Percentiles rank a stretch among this genome's conserved stretches.
Conservation (phyloP, 106 monocot genomes). For the Dendrobium huoshanense region DNA sequence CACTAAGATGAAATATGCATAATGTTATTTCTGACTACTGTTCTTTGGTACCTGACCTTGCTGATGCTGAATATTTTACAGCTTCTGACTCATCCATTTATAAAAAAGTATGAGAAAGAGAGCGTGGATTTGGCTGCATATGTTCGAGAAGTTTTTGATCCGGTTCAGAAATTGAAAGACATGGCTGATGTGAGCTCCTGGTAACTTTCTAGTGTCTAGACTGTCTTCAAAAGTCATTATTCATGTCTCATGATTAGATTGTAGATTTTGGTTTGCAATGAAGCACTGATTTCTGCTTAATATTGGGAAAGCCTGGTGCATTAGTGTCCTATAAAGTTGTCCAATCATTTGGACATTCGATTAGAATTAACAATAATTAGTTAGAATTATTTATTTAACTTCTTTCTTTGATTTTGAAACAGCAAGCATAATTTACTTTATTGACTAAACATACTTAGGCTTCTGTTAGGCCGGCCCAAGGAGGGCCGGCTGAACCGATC, state of each 20-base stretch:
- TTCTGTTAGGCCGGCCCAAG: too few species aligned
- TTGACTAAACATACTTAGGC: neutral
- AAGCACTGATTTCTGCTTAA: neutral
- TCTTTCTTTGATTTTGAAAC: neutral
- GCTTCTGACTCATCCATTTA: constrained; percentile 90
- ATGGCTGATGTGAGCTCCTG: constrained; percentile 80
- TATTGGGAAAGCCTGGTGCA: neutral
- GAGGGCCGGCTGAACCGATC: too few species aligned
- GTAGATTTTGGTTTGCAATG: neutral
- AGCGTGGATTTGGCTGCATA: constrained; percentile 64
- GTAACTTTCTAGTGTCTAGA: neutral
- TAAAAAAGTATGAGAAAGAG: constrained; percentile 63
- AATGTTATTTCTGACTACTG: neutral
- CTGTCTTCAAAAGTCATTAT: neutral
- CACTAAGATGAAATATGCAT: neutral
- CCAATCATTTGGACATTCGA: neutral
- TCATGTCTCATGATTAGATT: neutral
- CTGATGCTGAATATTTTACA: constrained; percentile 34
- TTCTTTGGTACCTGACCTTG: neutral
- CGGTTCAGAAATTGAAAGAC: constrained; percentile 69
- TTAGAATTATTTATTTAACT: neutral
- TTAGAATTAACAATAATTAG: neutral
- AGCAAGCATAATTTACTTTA: neutral
- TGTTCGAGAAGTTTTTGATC: constrained; percentile 71
- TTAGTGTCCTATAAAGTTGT: neutral